A percentile compares a stretch with the other conserved stretches of the same genome.
Conservation (phyloP, 805 yeast species). For the Starmerella stigmatis region DNA sequence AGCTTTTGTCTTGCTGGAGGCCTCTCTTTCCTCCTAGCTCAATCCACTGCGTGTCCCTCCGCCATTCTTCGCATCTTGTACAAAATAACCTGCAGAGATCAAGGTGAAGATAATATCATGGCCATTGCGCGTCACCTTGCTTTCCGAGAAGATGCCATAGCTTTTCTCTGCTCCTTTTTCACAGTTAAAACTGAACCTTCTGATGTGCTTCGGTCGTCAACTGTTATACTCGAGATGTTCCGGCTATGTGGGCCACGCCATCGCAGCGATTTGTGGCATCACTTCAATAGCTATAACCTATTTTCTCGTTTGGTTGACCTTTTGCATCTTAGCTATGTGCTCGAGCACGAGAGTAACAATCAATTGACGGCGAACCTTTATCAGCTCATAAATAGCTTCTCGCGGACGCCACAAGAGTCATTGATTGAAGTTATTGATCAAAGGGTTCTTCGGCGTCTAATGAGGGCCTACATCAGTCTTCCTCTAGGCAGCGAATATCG, state of each 20-base stretch:
- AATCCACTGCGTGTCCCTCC: slow-evolving; percentile 8
- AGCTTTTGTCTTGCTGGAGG: slow-evolving; percentile 26
- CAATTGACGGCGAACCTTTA: slow-evolving; percentile 18
- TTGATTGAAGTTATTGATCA: slow-evolving; percentile 26
- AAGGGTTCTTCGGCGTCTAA: slow-evolving; percentile 32
- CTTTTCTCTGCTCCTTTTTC: slow-evolving; percentile 16
- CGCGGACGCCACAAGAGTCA: slow-evolving; percentile 39
- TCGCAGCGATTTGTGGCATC: slow-evolving; percentile 24
- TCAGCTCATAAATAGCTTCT: slow-evolving; percentile 25
- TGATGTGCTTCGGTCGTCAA: slow-evolving; percentile 12
- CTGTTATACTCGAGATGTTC: slow-evolving; percentile 19
- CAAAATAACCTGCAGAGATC: slow-evolving; percentile 1
- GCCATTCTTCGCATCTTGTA: slow-evolving; percentile 9
- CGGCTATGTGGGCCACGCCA: slow-evolving; percentile 22
- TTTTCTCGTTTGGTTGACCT: slow-evolving; percentile 14
- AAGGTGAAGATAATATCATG: slow-evolving; percentile 8
- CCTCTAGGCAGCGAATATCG: slow-evolving; percentile 29
- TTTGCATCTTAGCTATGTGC: slow-evolving; percentile 10
- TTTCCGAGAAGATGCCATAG: slow-evolving; percentile 20
- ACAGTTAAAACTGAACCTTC: background rate
- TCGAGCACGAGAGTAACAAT: slow-evolving; percentile 3
- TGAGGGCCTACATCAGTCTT: slow-evolving; percentile 24
- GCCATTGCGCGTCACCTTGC: slow-evolving; percentile 20
- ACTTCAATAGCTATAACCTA: slow-evolving; percentile 18
- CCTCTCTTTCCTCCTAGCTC: slow-evolving; percentile 18